A percentile compares a stretch with the other conserved stretches of the same genome.
Conservation (phyloP, 176 grass and related monocot species). For the Oryza longistaminata region DNA sequence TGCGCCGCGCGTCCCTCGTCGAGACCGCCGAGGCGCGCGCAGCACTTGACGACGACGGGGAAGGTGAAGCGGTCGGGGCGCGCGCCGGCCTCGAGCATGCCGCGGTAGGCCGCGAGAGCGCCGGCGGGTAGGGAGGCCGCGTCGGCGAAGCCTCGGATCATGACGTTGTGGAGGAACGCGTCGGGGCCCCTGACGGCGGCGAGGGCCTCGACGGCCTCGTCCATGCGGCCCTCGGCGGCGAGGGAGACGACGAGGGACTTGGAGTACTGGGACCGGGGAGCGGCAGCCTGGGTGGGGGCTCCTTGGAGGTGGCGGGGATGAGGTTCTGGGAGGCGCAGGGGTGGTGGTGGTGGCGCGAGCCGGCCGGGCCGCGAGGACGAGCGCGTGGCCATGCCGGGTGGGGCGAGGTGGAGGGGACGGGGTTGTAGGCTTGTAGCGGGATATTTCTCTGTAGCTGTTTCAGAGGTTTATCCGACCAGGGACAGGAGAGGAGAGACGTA, state of each 20-base stretch:
- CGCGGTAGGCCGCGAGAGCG: constrained; percentile 48
- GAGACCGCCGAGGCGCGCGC: constrained; percentile 19
- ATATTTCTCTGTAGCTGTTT: constrained; percentile 8
- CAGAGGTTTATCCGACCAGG: constrained; percentile 39
- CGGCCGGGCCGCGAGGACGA: constrained; percentile 43
- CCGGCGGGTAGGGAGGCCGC: constrained; percentile 46
- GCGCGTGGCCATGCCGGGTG: constrained; percentile 52
- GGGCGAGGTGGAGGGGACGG: neutral
- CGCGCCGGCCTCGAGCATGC: constrained; percentile 55
- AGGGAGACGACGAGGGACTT: constrained; percentile 53
- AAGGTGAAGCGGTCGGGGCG: constrained; percentile 71
- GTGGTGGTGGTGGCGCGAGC: constrained; percentile 28
- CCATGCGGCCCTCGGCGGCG: constrained; percentile 54
- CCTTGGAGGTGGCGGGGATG: constrained; percentile 29
- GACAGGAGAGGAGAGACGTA: constrained; percentile 2
- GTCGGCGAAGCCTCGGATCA: constrained; percentile 74
- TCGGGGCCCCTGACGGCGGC: constrained; percentile 33
- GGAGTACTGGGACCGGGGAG: neutral
- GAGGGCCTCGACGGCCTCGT: constrained; percentile 55
- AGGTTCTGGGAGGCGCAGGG: constrained; percentile 19
- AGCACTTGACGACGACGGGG: constrained; percentile 76
- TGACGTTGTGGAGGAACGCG: constrained; percentile 73
- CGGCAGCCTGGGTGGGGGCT: constrained; percentile 28
- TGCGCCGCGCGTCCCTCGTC: constrained; percentile 53
- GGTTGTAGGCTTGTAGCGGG: neutral